Base-by-base conservation (phyloP, 441 rosid genomes). In the Pelargonium fulgidum region DNA sequence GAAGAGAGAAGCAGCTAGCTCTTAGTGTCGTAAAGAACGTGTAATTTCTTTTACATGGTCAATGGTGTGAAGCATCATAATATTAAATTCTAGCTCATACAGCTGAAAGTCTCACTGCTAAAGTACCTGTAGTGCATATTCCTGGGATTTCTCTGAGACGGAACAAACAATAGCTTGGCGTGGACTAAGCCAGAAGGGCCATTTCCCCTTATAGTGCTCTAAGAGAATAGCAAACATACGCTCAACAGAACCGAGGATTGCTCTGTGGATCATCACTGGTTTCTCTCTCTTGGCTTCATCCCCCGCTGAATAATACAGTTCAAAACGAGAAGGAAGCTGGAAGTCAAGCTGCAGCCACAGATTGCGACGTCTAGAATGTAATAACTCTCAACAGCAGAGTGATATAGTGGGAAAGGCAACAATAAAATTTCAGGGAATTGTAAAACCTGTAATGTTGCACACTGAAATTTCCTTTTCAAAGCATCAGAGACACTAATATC, bases 141-240 rank as follows among this genome's bases (percentile, higher is more conserved):
- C 50, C 72, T 85, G 82, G 20, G 97, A 95, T 78, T 95, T 95
- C 80, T 83, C 88, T 58, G 99, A 95, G 17, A 95, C 97, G 19
- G 96, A 91, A 80, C 99, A 95, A 64, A 95, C 95, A 82, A 95
- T 92, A 67, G 98, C 97, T 79, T 95, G 98, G 47, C 99, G 97
- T 0, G 99, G 99, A 81, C 98, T 95, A 20, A 95, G 89, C 99
- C 99, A 95, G 77, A 95, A 90, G 41, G 97, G 99, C 98, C 98
- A 95, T 74, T 95, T 95, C 66, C 98, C 98, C 81, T 95, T 95
- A 87, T 88, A 92, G 75, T 92, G 99, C 81, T 95, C 99, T 85
- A 95, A 77, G 36, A 95, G 70, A 62, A 95, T 86, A 48, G 97
- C 98, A 80, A 95, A 79, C 96, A 95, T 95, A 29, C 99, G 92